Conservation (phyloP, 2,329 filamentous ascomycete species). For the Arthroderma sp. region DNA sequence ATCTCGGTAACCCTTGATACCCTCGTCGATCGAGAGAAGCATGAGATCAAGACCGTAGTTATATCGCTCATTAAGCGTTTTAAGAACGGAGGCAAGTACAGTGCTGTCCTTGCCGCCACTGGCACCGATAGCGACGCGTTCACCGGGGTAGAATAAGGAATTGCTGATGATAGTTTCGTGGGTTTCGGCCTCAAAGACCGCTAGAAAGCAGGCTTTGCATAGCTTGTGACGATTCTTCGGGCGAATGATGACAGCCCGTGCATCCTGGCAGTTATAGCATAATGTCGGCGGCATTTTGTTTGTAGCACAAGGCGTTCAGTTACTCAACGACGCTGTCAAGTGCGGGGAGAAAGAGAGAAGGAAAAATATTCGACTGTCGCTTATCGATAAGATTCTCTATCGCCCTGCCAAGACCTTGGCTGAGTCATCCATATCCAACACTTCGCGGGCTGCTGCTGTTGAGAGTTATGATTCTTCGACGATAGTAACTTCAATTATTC, state of each 20-base stretch:
- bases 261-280: constrained; percentile 62
- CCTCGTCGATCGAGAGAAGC: constrained; percentile 86
- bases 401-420: too few species aligned
- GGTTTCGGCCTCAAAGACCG: constrained; percentile 80
- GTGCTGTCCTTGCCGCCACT: constrained; percentile 97
- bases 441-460: too few species aligned
- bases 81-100: constrained; percentile 84
- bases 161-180: constrained; percentile 81
- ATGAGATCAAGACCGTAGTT: constrained; percentile 75
- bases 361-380: neutral
- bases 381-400: too few species aligned
- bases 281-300: constrained; percentile 57
- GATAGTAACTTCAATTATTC: too few species aligned
- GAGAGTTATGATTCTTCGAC: too few species aligned
- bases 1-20: constrained; percentile 92
- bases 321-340: neutral
- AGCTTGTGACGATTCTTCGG: constrained; percentile 92
- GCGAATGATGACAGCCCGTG: constrained; percentile 76
- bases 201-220: constrained; percentile 77
- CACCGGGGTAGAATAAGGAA: constrained; percentile 67
- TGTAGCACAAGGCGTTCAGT: too few species aligned
- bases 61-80: constrained; percentile 83
- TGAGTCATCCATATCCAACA: too few species aligned
- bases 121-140: constrained; percentile 84
- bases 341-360: neutral